Evolutionary conservation across 176 grass and related monocot genomes (phyloP), one percentile per base, ranked within the genome.

Genomic region (Poa annua): DNA sequence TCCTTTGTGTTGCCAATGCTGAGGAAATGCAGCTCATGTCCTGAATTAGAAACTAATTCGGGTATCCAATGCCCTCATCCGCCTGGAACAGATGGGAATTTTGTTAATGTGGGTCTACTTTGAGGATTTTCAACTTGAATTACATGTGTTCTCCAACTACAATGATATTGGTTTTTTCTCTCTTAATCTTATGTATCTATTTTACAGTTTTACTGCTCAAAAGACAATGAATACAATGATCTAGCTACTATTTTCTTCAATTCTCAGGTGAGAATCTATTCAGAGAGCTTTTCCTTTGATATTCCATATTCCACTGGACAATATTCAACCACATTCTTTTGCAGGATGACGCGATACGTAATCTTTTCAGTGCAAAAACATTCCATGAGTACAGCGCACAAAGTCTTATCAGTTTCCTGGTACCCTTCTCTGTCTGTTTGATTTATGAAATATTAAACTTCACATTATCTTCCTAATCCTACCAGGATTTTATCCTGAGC

Each of bases 191-290:
- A 72, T 81, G 17, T 81, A 71, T 81, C 42, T 42, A 1, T 71
- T 62, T 56, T 88, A 78, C 93, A 99, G 96, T 99, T 99, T 79
- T 91, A 95, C 85, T 99, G 96, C 90, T 85, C 96, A 34, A 93
- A 88, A 72, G 91, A 93, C 54, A 93, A 91, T 34, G 96, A 99
- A 77, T 99, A 99, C 85, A 99, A 99, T 89, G 96, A 99, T 86
- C 85, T 99, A 85, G 96, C 96, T 47, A 99, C 96, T 69, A 99
- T 99, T 90, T 99, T 99, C 89, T 99, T 99, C 89, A 99, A 99
- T 82, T 92, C 96, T 78, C 96, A 99, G 96, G 96, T 96, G 70
- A 77, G 66, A 59, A 57, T 72, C 77, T 78, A 64, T 35, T 57
- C 34, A 13, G 29, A 62, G 34, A 44, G 22, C 55, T 42, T 81